phyloP scores from a whole-genome alignment of 192 early-diverging fungal species.

The Podila epicladia region DNA sequence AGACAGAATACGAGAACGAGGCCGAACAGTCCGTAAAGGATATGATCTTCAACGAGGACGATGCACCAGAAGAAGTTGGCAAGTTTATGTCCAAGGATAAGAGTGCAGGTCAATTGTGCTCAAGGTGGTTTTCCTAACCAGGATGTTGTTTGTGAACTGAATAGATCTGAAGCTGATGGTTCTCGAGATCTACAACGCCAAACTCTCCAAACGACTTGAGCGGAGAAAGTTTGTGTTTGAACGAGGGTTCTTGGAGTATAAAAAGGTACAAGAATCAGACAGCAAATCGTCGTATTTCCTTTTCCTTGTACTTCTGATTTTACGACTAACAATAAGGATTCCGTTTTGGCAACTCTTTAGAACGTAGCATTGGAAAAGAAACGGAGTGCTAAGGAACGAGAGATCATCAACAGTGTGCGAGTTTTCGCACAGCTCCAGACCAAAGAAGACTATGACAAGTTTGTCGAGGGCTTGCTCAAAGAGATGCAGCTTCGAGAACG shows the following conservation, averaged over 20 bases:
- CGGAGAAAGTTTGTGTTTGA: conserved; percentile 92
- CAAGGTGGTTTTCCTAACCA: neutral
- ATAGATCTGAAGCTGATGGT: conserved; percentile 88
- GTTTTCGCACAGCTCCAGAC: conserved; percentile 92
- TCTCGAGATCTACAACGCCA: conserved; percentile 93
- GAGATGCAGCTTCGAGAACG: conserved; percentile 82
- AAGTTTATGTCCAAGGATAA: conserved; percentile 10
- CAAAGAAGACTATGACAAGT: conserved; percentile 79
- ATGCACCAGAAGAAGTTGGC: conserved; percentile 85
- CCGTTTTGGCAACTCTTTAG: conserved; percentile 8
- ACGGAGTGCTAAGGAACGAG: conserved; percentile 88
- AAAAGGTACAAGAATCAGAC: conserved; percentile 60
- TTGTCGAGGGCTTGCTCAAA: conserved; percentile 77
- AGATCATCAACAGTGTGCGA: conserved; percentile 78
- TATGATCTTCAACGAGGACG: conserved; percentile 89
- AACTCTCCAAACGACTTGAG: conserved; percentile 82
- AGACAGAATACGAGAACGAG: conserved; percentile 95
- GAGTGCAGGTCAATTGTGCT: neutral
- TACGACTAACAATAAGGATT: neutral
- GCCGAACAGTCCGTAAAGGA: conserved; percentile 96
- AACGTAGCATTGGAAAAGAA: conserved; percentile 82
- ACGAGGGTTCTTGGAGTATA: conserved; percentile 87
- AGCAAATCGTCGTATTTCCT: neutral
- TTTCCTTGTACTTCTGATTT: neutral
- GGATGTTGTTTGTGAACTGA: neutral